These are phyloP conservation scores for Erodium texanum DNA, from an alignment of 441 rosid species.

Conservation along the genomic window DNA sequence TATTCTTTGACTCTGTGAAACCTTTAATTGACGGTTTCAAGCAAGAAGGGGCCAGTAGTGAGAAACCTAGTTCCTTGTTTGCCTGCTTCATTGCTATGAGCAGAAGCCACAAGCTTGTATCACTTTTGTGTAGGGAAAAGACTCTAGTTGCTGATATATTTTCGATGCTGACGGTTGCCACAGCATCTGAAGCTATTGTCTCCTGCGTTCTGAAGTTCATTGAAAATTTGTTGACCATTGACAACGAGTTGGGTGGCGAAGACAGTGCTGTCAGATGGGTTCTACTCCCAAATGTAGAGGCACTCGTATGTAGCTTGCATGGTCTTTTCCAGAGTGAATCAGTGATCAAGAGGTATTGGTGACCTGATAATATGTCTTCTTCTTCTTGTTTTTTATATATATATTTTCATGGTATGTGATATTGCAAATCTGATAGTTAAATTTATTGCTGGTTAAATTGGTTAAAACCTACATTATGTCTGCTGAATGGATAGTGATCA, in stretches of 20 bases:
- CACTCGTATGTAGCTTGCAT: conserved; percentile 66
- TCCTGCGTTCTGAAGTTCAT: conserved; percentile 60
- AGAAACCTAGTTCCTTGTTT: conserved; percentile 85
- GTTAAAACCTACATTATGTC: neutral
- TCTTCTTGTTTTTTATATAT: neutral
- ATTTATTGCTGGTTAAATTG: neutral
- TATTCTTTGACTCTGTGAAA: conserved; percentile 67
- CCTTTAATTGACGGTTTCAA: conserved; percentile 69
- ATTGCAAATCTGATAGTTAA: neutral
- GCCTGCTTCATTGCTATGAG: conserved; percentile 94
- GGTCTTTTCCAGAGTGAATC: conserved; percentile 46
- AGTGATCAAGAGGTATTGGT: conserved; percentile 55
- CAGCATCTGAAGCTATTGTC: conserved; percentile 76
- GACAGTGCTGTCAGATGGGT: conserved; percentile 34
- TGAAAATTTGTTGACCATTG: conserved; percentile 76
- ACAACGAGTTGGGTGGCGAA: conserved; percentile 44
- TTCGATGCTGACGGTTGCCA: conserved; percentile 54
- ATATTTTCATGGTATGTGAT: neutral
- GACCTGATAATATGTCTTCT: conserved; percentile 3
- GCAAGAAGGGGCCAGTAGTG: conserved; percentile 92
- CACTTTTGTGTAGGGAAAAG: conserved; percentile 52
- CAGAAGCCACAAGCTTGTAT: conserved; percentile 50
- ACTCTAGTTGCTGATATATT: conserved; percentile 75
- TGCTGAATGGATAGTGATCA: neutral
- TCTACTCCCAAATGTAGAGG: conserved; percentile 50